Base-by-base conservation (phyloP, 108 stramenopile species). In the Conticribra weissflogii region DNA sequence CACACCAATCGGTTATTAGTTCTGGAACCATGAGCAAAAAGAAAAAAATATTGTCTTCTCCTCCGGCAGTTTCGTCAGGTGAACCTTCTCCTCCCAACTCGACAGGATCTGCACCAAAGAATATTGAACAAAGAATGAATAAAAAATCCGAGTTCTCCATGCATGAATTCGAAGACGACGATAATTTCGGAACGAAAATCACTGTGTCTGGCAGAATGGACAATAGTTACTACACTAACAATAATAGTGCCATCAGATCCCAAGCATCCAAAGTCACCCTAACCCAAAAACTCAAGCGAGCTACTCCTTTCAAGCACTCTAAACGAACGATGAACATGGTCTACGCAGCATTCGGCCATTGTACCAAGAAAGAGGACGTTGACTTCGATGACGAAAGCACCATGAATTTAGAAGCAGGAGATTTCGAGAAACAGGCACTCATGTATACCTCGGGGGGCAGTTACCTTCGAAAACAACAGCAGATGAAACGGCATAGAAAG, bases 241-340 rank as follows among this genome's bases (percentile, higher is more conserved):
- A 21, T 14, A 48, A 16, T 1, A 45, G 16, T 2, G 22, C 46
- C 46, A 48, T 21, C 25, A 4, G 54, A 8, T 17, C 27, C 1
- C 3, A n/a, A 24, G 3, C 16, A 29, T 41, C 34, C 0, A 2
- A 12, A 21, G 58, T 33, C 2, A 18, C 34, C 16, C 18, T 36
- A 3, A 34, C 31, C 1, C 18, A 21, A 30, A 21, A 33, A 21
- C 22, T 30, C 33, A 33, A 30, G 3, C 33, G 58, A 21, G 32
- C 58, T 5, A 33, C 31, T 0, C 33, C 58, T 3, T 19, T 51
- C 18, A 51, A 51, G 4, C 16, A 51, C 18, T 21, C 50, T 18
- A 51, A 51, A 51, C 50, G 50, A 21, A 51, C 50, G 4, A 51
- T 51, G 50, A 18, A 5, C 19, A 21, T 21, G 50, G 50, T 51